Percentiles rank a stretch among this genome's conserved stretches.
Evolutionary conservation across 2,329 filamentous ascomycete species (phyloP).

Genomic region (Fusarium piperis): DNA sequence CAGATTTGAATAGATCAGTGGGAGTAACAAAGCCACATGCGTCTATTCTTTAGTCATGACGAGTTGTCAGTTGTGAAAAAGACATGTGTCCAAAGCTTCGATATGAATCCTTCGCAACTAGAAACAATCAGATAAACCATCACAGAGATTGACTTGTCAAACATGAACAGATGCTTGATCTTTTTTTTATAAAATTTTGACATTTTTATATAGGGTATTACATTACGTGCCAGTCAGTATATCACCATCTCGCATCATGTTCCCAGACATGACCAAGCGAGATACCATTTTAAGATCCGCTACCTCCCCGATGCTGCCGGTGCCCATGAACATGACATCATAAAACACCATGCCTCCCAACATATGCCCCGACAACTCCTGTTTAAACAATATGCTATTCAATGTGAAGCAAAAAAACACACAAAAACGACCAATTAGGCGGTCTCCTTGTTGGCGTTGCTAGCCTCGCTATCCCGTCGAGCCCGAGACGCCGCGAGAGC

Average conservation of each 20-base stretch:
- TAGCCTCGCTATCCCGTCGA: constrained; percentile 32
- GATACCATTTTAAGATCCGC: constrained; percentile 8
- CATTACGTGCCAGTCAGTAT: constrained; percentile 11
- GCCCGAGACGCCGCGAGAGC: constrained; percentile 35
- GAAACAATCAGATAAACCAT: background rate
- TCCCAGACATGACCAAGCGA: constrained; percentile 6
- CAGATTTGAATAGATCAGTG: background rate
- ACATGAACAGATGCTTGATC: background rate
- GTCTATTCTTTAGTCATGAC: background rate
- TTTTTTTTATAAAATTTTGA: background rate
- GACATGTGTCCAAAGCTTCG: background rate
- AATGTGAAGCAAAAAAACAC: background rate
- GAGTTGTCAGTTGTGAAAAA: background rate
- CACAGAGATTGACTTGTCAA: background rate
- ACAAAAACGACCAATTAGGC: constrained; percentile 12
- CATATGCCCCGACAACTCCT: constrained; percentile 2
- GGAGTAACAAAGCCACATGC: background rate
- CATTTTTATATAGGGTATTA: constrained; percentile 16
- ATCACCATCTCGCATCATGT: constrained; percentile 12
- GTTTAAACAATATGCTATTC: background rate
- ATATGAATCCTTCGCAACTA: background rate
- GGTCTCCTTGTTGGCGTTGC: constrained; percentile 32
- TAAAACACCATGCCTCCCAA: constrained; percentile 18
- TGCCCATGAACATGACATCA: constrained; percentile 10
- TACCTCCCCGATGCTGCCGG: constrained; percentile 9